Conservation (phyloP, 1,284 basidiomycete species). For the Mycena sp. region DNA sequence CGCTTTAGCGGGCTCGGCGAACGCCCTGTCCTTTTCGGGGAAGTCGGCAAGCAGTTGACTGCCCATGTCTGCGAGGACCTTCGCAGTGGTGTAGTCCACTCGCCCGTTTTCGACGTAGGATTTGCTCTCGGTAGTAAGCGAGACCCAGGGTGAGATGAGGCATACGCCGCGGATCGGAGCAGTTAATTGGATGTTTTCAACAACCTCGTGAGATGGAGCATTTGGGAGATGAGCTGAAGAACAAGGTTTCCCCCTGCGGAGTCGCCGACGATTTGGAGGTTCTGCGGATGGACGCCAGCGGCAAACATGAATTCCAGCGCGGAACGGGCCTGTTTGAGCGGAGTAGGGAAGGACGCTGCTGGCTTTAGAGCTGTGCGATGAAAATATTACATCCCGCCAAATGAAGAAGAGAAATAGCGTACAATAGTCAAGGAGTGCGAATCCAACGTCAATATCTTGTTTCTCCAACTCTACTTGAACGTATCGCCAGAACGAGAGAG, state of each 20-base stretch:
- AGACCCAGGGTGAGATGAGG: conserved; percentile 51
- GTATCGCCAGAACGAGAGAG: conserved; percentile 21
- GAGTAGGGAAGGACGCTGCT: conserved; percentile 44
- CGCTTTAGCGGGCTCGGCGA: conserved; percentile 43
- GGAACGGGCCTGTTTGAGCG: conserved; percentile 42
- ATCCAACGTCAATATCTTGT: conserved; percentile 16
- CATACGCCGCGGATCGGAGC: conserved; percentile 42
- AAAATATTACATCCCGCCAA: background rate
- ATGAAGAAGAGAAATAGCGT: background rate
- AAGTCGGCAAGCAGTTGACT: conserved; percentile 36
- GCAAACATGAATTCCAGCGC: conserved; percentile 47
- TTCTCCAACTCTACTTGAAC: conserved; percentile 26
- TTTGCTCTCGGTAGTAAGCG: conserved; percentile 33
- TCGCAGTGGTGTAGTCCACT: conserved; percentile 40
- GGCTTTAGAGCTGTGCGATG: conserved; percentile 36
- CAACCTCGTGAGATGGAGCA: conserved; percentile 38
- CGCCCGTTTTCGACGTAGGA: conserved; percentile 40
- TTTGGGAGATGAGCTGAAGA: conserved; percentile 51
- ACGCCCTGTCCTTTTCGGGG: conserved; percentile 37
- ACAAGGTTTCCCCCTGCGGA: conserved; percentile 55
- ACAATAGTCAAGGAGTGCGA: conserved; percentile 28
- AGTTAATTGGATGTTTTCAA: conserved; percentile 35
- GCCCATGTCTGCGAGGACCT: conserved; percentile 36
- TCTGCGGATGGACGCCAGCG: conserved; percentile 47
- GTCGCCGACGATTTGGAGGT: conserved; percentile 65